Evolutionary conservation across 441 rosid species (phyloP).

Genomic region (Erodium texanum): DNA sequence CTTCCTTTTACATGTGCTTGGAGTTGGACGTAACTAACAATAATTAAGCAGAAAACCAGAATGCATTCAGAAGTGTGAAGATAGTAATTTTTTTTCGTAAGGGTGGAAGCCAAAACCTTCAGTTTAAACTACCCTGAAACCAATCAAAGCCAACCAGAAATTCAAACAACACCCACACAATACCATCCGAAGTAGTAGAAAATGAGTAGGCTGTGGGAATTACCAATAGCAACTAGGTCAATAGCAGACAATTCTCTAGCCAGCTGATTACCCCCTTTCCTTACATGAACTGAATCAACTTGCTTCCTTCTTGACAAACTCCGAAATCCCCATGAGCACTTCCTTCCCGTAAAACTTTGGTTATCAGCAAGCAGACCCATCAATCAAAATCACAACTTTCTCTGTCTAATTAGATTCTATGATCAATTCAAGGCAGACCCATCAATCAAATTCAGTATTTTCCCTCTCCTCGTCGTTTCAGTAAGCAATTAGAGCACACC

Average conservation of each 20-base stretch:
- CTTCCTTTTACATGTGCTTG: too few species aligned
- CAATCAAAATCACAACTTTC: background rate
- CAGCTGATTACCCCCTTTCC: constrained; percentile 36
- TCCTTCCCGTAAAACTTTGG: background rate
- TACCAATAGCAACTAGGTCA: constrained; percentile 87
- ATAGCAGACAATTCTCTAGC: constrained; percentile 70
- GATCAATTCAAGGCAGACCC: background rate
- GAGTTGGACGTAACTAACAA: too few species aligned
- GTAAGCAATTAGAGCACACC: background rate
- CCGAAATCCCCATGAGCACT: constrained; percentile 15
- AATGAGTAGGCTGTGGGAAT: background rate
- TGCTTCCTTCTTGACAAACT: constrained; percentile 75
- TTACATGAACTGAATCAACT: constrained; percentile 56
- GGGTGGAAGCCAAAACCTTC: background rate
- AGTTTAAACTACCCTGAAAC: too few species aligned
- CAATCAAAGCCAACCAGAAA: background rate
- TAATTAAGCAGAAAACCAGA: too few species aligned
- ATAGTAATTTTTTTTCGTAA: too few species aligned
- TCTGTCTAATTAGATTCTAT: background rate
- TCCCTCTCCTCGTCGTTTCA: too few species aligned
- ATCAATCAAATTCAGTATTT: too few species aligned
- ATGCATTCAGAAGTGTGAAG: too few species aligned
- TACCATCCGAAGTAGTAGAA: background rate
- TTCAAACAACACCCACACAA: background rate
- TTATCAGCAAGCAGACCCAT: background rate